Percentiles rank a stretch among this genome's conserved stretches.
These are phyloP conservation scores for Cardamine resedifolia DNA, from an alignment of 345 rosid genomes.

Conservation along the genomic window DNA sequence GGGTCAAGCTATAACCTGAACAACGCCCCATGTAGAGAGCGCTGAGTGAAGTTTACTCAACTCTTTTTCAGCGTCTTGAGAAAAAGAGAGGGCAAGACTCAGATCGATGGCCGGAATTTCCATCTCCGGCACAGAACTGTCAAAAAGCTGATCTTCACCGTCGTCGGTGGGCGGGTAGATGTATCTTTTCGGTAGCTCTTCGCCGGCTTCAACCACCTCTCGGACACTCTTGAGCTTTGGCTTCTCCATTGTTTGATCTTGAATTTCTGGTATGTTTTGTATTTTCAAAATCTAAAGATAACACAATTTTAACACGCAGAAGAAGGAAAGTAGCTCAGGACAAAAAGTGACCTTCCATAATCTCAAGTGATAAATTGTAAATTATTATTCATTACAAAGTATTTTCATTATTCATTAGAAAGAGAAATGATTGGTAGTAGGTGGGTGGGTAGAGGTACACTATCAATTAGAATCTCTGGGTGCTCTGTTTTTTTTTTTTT, in stretches of 20 bases:
- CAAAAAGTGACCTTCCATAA: too few species aligned
- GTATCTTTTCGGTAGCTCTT: constrained; percentile 49
- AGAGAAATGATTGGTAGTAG: too few species aligned
- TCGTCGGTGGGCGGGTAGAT: constrained; percentile 31
- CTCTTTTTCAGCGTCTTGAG: constrained; percentile 38
- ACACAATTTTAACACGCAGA: too few species aligned
- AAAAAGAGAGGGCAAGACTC: constrained; percentile 47
- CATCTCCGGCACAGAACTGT: constrained; percentile 38
- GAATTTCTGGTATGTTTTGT: too few species aligned
- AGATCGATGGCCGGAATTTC: constrained; percentile 57
- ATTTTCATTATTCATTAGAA: too few species aligned
- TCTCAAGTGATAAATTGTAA: too few species aligned
- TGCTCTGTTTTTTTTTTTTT: too few species aligned
- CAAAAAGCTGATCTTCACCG: constrained; percentile 23
- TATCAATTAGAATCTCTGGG: too few species aligned
- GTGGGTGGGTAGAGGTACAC: too few species aligned
- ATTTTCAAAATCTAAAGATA: too few species aligned
- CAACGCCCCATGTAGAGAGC: constrained; percentile 61
- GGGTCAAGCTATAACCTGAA: constrained; percentile 50
- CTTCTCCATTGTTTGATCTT: constrained; percentile 28
- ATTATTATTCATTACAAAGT: too few species aligned
- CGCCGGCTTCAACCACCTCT: constrained; percentile 37
- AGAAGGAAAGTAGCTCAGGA: too few species aligned
- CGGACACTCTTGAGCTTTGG: constrained; percentile 43
- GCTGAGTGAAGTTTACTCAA: constrained; percentile 52